Evolutionary conservation across 108 stramenopile species (phyloP).

Genomic region (Nitzschia sp.): DNA sequence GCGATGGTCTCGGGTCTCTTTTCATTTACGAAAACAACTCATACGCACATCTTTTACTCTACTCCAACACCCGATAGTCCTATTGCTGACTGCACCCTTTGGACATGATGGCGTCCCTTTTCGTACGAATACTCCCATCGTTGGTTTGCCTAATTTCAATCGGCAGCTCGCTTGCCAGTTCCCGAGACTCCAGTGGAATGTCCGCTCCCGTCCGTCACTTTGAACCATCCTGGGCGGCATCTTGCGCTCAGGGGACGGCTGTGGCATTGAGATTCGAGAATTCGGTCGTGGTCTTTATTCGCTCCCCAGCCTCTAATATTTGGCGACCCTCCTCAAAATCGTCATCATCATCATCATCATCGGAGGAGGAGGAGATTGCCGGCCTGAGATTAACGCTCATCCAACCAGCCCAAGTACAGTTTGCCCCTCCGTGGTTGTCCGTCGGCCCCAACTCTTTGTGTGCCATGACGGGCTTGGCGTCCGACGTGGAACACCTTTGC

Average conservation of each 20-base stretch:
- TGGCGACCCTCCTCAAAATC: constrained; percentile 12
- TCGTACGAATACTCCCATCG: too few relatives aligned
- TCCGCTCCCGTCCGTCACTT: constrained; percentile 15
- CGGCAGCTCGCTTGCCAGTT: too few relatives aligned
- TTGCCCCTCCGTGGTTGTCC: constrained; percentile 27
- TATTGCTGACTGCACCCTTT: too few relatives aligned
- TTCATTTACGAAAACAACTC: too few relatives aligned
- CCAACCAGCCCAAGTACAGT: constrained; percentile 5
- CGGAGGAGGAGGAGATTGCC: constrained; percentile 2
- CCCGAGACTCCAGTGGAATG: too few relatives aligned
- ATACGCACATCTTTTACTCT: too few relatives aligned
- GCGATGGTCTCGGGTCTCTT: too few relatives aligned
- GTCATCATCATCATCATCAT: not conserved
- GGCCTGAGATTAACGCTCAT: not conserved
- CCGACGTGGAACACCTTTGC: constrained; percentile 33
- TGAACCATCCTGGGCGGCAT: constrained; percentile 27
- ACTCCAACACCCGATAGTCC: too few relatives aligned
- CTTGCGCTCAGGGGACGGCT: constrained; percentile 26
- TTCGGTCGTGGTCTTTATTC: constrained; percentile 14
- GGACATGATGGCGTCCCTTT: too few relatives aligned
- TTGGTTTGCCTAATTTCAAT: too few relatives aligned
- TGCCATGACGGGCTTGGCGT: constrained; percentile 33
- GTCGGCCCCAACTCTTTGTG: constrained; percentile 13
- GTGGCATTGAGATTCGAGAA: constrained; percentile 22
- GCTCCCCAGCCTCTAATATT: constrained; percentile 19